Conservation (phyloP, 2,329 filamentous ascomycete species). For the Parastagonospora avenae region DNA sequence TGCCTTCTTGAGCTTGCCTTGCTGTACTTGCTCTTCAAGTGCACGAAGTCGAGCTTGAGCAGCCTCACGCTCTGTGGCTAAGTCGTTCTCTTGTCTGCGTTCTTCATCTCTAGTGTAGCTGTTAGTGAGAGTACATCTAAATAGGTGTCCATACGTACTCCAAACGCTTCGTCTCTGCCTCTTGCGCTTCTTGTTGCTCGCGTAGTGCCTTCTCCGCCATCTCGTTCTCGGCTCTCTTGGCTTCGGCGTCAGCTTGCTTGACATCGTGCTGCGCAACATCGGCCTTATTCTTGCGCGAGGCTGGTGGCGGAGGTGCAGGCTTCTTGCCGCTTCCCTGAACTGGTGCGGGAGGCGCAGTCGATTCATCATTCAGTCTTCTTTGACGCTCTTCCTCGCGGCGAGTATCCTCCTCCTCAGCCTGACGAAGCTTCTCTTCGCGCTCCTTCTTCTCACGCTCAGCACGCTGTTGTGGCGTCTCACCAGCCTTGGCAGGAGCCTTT, state of each 20-base stretch:
- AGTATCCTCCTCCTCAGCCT: constrained; percentile 93
- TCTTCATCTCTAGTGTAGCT: constrained; percentile 68
- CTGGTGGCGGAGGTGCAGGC: constrained; percentile 71
- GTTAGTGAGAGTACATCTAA: constrained; percentile 19
- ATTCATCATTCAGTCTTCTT: constrained; percentile 79
- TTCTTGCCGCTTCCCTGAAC: constrained; percentile 51
- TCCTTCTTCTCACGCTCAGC: constrained; percentile 88
- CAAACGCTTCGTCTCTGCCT: constrained; percentile 72
- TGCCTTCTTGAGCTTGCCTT: constrained; percentile 93
- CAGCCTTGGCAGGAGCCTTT: constrained; percentile 77
- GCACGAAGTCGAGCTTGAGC: constrained; percentile 83
- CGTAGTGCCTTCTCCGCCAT: constrained; percentile 60
- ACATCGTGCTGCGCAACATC: constrained; percentile 64
- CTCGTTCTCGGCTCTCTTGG: constrained; percentile 64
- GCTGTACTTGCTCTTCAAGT: constrained; percentile 90
- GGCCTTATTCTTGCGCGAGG: constrained; percentile 71
- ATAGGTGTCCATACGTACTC: constrained; percentile 69
- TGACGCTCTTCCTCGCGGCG: constrained; percentile 87
- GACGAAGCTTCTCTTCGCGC: constrained; percentile 80
- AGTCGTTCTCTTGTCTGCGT: constrained; percentile 76
- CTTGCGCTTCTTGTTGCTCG: constrained; percentile 76
- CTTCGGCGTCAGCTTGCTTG: constrained; percentile 57
- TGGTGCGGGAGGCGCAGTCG: constrained; percentile 63
- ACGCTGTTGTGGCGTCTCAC: constrained; percentile 81
- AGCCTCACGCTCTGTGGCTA: constrained; percentile 78